Conservation (phyloP, 78 protist species). For the Anaeramoeba flamelloides region DNA sequence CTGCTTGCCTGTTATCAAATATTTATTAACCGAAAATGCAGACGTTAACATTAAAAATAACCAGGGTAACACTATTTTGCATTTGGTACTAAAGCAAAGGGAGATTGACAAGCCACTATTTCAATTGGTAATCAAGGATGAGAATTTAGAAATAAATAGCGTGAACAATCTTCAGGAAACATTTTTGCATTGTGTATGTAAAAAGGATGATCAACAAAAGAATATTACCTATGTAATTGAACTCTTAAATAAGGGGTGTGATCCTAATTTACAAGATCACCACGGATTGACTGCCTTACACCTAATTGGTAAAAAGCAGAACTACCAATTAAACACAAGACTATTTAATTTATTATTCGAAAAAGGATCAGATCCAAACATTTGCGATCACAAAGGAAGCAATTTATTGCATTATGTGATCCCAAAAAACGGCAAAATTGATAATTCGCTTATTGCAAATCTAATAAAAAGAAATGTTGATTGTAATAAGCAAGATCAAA, state of each 20-base stretch:
- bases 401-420: too few species aligned
- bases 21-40: not conserved
- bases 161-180: not conserved
- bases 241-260: not conserved
- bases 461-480: too few species aligned
- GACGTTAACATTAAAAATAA: not conserved
- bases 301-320: not conserved
- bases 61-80: not conserved
- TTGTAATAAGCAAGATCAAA: too few species aligned
- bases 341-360: too few species aligned
- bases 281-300: not conserved
- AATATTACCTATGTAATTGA: not conserved
- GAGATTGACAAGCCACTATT: not conserved
- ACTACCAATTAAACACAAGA: not conserved
- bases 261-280: not conserved
- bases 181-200: not conserved
- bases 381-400: too few species aligned
- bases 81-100: not conserved
- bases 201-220: not conserved
- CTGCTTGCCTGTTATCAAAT: not conserved
- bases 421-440: too few species aligned
- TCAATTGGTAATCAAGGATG: not conserved
- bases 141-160: not conserved
- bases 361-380: too few species aligned
- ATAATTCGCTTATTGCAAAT: too few species aligned